Conservation (phyloP, 257 asterid genomes). For the Fraxinus cuspidata region DNA sequence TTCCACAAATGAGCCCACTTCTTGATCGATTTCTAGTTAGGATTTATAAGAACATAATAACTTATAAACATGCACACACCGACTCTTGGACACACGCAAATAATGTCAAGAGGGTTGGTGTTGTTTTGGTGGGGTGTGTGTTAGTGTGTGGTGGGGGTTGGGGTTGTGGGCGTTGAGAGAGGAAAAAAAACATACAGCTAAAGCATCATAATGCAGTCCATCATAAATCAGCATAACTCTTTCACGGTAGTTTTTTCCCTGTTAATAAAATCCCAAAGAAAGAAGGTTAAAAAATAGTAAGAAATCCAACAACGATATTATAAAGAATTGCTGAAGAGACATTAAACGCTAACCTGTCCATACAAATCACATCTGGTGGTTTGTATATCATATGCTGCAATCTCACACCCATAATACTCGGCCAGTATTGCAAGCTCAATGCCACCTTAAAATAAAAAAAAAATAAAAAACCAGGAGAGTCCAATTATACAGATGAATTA, state of each 20-base stretch:
- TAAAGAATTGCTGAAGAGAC: slow-evolving; percentile 13
- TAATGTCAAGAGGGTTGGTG: slow-evolving; percentile 2
- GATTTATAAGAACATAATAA: too few relatives aligned
- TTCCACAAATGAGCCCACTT: not conserved
- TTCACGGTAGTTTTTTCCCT: slow-evolving; percentile 72
- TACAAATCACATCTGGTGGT: slow-evolving; percentile 91
- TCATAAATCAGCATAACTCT: slow-evolving; percentile 95
- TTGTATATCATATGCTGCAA: slow-evolving; percentile 96
- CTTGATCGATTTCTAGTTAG: not conserved
- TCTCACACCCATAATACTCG: slow-evolving; percentile 76
- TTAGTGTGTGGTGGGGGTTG: not conserved
- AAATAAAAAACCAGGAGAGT: slow-evolving; percentile 7
- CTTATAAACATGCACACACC: too few relatives aligned
- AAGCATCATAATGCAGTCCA: slow-evolving; percentile 96
- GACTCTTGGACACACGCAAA: not conserved
- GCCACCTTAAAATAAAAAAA: slow-evolving; percentile 57
- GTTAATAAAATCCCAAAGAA: slow-evolving; percentile 29
- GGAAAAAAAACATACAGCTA: slow-evolving; percentile 61
- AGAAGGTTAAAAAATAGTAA: slow-evolving; percentile 19
- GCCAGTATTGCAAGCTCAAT: slow-evolving; percentile 91
- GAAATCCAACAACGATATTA: slow-evolving; percentile 4
- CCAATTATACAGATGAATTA: slow-evolving; percentile 12
- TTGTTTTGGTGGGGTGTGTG: too few relatives aligned
- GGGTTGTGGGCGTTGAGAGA: slow-evolving; percentile 14
- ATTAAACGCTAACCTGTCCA: slow-evolving; percentile 67